phyloP scores from a whole-genome alignment of 2,329 filamentous ascomycete genomes.

The Aspergillus unguis region DNA sequence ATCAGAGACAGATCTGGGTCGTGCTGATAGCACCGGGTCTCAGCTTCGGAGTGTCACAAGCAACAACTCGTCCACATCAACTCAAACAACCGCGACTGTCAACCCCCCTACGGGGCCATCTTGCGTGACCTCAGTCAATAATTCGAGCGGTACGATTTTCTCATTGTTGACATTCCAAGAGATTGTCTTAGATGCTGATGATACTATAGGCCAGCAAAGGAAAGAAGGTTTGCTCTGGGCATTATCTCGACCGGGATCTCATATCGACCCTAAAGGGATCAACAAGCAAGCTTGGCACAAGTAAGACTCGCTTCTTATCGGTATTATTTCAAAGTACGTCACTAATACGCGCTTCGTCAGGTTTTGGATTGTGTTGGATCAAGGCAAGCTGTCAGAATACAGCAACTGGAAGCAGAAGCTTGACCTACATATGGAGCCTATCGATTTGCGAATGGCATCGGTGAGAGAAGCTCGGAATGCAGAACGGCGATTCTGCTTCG shows the following conservation, averaged over 20 bases:
- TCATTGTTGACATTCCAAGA: not conserved
- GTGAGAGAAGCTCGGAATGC: conserved; percentile 93
- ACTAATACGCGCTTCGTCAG: conserved; percentile 44
- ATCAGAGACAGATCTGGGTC: conserved; percentile 67
- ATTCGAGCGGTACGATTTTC: conserved; percentile 31
- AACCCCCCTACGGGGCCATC: conserved; percentile 20
- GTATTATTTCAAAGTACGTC: not conserved
- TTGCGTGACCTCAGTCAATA: conserved; percentile 21
- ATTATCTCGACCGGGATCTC: conserved; percentile 83
- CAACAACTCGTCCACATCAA: conserved; percentile 45
- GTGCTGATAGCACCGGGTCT: conserved; percentile 71
- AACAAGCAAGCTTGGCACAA: conserved; percentile 99
- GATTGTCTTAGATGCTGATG: conserved; percentile 44
- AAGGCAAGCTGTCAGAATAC: conserved; percentile 95
- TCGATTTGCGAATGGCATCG: conserved; percentile 93
- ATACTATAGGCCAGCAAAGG: conserved; percentile 62
- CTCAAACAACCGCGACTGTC: conserved; percentile 28
- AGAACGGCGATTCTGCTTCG: conserved; percentile 93
- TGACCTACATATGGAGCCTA: conserved; percentile 95
- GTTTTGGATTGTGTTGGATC: conserved; percentile 98
- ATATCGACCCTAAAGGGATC: conserved; percentile 89
- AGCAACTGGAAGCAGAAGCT: conserved; percentile 99
- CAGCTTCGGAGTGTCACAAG: conserved; percentile 56
- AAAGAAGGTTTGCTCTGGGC: conserved; percentile 97
- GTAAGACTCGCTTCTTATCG: conserved; percentile 50